phyloP scores from a whole-genome alignment of 208 protist species.

The Blechomonas ayalai region DNA sequence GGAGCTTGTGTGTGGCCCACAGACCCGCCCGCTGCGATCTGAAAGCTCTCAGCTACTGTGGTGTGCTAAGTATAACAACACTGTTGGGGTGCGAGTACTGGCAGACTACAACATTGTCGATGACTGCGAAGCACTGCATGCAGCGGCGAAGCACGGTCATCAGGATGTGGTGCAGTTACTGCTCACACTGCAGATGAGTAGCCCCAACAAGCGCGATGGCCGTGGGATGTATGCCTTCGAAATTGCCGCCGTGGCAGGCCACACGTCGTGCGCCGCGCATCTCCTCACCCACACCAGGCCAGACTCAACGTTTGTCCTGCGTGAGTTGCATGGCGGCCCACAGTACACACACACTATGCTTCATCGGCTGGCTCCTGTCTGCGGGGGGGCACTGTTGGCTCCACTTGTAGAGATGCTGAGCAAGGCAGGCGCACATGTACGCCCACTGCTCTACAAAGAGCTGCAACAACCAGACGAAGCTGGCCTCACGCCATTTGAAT shows the following conservation, averaged over 20 bases:
- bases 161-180: conserved; percentile 52
- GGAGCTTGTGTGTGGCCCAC: too few species aligned
- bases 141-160: conserved; percentile 44
- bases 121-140: conserved; percentile 49
- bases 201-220: conserved; percentile 18
- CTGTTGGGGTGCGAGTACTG: conserved; percentile 62
- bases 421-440: conserved; percentile 11
- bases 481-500: conserved; percentile 65
- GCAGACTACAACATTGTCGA: conserved; percentile 72
- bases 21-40: too few species aligned
- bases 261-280: conserved; percentile 36
- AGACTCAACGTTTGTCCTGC: background rate
- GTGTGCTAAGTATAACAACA: conserved; percentile 59
- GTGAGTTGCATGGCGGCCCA: background rate
- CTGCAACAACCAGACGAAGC: conserved; percentile 34
- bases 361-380: conserved; percentile 36
- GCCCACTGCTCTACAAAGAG: conserved; percentile 20
- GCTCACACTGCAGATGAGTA: conserved; percentile 59
- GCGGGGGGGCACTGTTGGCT: conserved; percentile 30
- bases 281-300: conserved; percentile 40
- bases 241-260: conserved; percentile 31
- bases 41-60: conserved; percentile 25
- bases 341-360: conserved; percentile 14
- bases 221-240: conserved; percentile 60
- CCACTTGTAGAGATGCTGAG: conserved; percentile 32